Percentiles rank a stretch among this genome's conserved stretches.
phyloP scores from a whole-genome alignment of 257 asterid genomes.

The Plantago major region DNA sequence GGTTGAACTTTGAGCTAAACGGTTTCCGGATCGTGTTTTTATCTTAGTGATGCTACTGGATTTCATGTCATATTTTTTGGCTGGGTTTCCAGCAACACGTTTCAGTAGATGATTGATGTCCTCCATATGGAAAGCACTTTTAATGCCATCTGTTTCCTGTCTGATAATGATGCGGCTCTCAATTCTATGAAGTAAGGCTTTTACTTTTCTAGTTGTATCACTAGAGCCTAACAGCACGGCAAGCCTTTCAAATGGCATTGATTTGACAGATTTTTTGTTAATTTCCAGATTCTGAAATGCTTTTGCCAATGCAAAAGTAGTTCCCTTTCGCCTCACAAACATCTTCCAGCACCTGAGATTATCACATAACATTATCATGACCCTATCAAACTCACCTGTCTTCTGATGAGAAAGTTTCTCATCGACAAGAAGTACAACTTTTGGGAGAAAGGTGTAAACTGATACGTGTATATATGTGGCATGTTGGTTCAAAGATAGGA shows the following conservation, averaged over 20 bases:
- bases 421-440: not conserved
- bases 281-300: constrained; percentile 59
- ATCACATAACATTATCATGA: no score
- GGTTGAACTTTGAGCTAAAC: constrained; percentile 26
- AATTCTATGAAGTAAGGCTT: constrained; percentile 76
- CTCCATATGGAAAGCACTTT: constrained; percentile 34
- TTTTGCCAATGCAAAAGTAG: constrained; percentile 55
- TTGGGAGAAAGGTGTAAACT: not conserved
- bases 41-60: constrained; percentile 27
- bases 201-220: constrained; percentile 52
- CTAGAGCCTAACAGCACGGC: constrained; percentile 68
- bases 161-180: constrained; percentile 29
- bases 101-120: constrained; percentile 90
- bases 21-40: constrained; percentile 26
- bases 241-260: constrained; percentile 89
- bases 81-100: constrained; percentile 65
- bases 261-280: constrained; percentile 54
- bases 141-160: constrained; percentile 26
- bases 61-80: constrained; percentile 45
- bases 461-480: not conserved
- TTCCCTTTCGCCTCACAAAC: constrained; percentile 22
- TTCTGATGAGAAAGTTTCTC: not conserved
- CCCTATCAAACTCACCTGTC: not conserved
- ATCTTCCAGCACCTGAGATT: no score
- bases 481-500: not conserved